Percentiles rank a stretch among this genome's conserved stretches.
Conservation (phyloP, 257 asterid genomes). For the Nicotiana knightiana region DNA sequence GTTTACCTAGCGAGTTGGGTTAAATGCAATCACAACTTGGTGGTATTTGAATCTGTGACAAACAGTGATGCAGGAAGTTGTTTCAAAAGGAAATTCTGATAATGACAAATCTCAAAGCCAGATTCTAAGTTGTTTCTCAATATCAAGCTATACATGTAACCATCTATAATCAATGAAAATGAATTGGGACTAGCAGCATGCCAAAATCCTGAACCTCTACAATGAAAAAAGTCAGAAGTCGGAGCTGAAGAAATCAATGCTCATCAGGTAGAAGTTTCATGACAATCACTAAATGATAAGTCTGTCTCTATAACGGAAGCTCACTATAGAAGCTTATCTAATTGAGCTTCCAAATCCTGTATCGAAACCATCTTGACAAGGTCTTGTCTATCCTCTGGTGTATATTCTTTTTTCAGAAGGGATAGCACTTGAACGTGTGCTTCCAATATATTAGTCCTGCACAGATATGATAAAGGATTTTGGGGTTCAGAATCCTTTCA, state of each 20-base stretch:
- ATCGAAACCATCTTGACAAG: conserved; percentile 49
- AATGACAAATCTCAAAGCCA: background rate
- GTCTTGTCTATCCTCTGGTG: conserved; percentile 57
- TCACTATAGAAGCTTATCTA: conserved; percentile 53
- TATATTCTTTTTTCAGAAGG: conserved; percentile 72
- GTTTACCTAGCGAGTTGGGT: too few relatives aligned
- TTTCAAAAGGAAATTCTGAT: background rate
- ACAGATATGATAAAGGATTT: background rate
- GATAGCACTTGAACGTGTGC: conserved; percentile 78
- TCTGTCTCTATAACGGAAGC: background rate
- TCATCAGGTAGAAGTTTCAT: background rate
- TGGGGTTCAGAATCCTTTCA: background rate
- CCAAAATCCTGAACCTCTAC: background rate
- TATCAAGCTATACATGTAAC: background rate
- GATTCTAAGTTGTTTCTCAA: background rate
- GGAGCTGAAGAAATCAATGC: background rate
- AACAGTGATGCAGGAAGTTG: background rate
- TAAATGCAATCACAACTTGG: too few relatives aligned
- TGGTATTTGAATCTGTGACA: too few relatives aligned
- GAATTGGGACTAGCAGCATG: background rate
- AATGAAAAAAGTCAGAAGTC: background rate
- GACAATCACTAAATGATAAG: background rate
- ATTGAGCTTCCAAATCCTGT: conserved; percentile 69
- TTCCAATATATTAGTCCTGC: conserved; percentile 90
- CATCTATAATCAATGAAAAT: background rate